Percentiles rank a stretch among this genome's conserved stretches.
phyloP scores from a whole-genome alignment of 805 yeast genomes.

The Clavispora carvajalis region DNA sequence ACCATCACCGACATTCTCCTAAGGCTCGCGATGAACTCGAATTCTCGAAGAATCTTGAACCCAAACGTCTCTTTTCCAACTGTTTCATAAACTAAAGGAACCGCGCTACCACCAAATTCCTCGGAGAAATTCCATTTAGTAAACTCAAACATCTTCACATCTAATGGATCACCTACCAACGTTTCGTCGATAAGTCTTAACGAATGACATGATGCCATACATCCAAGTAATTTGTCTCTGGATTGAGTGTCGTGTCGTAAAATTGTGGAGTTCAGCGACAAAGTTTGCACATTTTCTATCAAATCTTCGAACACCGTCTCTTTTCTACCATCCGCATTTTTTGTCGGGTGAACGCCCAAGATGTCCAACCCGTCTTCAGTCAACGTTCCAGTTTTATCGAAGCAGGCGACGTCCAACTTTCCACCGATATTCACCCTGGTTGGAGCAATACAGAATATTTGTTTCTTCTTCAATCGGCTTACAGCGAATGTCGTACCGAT shows the following conservation, averaged over 20 bases:
- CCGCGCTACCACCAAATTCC: constrained; percentile 37
- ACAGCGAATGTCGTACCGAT: constrained; percentile 95
- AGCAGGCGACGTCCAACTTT: constrained; percentile 81
- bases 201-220: constrained; percentile 83
- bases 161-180: constrained; percentile 90
- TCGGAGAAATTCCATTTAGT: constrained; percentile 75
- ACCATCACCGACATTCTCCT: constrained; percentile 89
- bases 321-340: constrained; percentile 36
- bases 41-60: constrained; percentile 43
- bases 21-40: constrained; percentile 78
- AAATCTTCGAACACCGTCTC: constrained; percentile 33
- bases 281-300: constrained; percentile 7
- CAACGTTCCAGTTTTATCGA: constrained; percentile 95
- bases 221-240: constrained; percentile 27
- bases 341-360: constrained; percentile 47
- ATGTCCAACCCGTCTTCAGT: constrained; percentile 97
- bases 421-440: constrained; percentile 96
- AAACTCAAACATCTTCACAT: constrained; percentile 88
- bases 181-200: constrained; percentile 73
- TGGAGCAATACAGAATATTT: constrained; percentile 88
- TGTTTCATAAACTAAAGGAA: constrained; percentile 14
- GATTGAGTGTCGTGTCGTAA: constrained; percentile 23
- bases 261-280: neutral
- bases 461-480: constrained; percentile 56
- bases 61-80: constrained; percentile 15